Evolutionary conservation across 768 basidiomycete species (phyloP).

Genomic region (Amyloporia xantha): DNA sequence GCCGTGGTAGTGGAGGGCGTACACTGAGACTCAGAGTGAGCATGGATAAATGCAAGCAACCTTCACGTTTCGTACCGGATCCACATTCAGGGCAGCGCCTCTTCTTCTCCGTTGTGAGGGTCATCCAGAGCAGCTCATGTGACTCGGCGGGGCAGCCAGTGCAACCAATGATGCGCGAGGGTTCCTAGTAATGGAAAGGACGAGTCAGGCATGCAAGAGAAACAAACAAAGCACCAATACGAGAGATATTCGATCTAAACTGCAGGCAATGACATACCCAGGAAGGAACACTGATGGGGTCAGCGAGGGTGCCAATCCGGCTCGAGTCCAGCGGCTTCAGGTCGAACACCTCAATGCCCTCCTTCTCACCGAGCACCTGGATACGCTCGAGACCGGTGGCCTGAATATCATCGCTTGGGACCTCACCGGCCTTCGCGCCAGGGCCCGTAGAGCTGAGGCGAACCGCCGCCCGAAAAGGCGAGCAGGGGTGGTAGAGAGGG

Average conservation of each 20-base stretch:
- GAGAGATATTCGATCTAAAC: too few species aligned
- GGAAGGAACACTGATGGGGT: conserved; percentile 85
- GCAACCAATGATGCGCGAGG: conserved; percentile 85
- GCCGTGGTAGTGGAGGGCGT: conserved; percentile 68
- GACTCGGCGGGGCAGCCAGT: conserved; percentile 94
- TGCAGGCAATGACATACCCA: conserved; percentile 56
- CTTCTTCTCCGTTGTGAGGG: conserved; percentile 53
- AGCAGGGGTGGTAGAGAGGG: conserved; percentile 52
- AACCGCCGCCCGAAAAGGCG: conserved; percentile 48
- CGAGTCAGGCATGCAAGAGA: background rate
- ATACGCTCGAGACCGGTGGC: conserved; percentile 96
- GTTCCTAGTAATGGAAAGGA: conserved; percentile 42
- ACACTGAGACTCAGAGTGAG: conserved; percentile 41
- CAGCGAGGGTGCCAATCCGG: conserved; percentile 78
- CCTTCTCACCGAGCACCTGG: conserved; percentile 82
- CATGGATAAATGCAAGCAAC: conserved; percentile 2
- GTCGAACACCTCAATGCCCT: conserved; percentile 89
- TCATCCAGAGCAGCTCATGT: conserved; percentile 89
- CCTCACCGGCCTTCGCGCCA: conserved; percentile 65
- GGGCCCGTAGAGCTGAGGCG: conserved; percentile 65
- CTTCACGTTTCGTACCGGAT: conserved; percentile 56
- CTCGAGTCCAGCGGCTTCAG: conserved; percentile 76
- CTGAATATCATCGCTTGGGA: conserved; percentile 83
- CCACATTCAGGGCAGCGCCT: conserved; percentile 91
- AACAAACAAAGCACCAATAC: background rate